These are phyloP conservation scores for Sclerotinia glacialis DNA, from an alignment of 2,329 filamentous ascomycete species.

Conservation along the genomic window DNA sequence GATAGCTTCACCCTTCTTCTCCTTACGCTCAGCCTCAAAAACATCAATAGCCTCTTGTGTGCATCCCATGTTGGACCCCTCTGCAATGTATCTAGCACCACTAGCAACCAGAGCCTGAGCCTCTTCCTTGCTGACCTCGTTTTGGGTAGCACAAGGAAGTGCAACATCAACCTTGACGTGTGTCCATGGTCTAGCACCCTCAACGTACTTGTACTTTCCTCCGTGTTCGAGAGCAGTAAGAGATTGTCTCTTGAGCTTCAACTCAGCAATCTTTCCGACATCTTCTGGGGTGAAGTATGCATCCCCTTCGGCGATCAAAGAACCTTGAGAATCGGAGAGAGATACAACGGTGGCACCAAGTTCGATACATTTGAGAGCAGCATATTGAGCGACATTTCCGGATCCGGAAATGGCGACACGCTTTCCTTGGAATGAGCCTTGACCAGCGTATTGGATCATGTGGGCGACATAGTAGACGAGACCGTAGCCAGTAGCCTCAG, in stretches of 20 bases:
- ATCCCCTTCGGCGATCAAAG: slow-evolving; percentile 70
- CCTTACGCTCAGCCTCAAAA: slow-evolving; percentile 76
- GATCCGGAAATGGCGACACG: slow-evolving; percentile 93
- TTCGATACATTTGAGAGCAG: slow-evolving; percentile 93
- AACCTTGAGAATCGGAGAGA: slow-evolving; percentile 87
- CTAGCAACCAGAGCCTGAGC: slow-evolving; percentile 74
- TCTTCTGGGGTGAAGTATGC: slow-evolving; percentile 75
- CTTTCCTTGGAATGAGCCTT: slow-evolving; percentile 85
- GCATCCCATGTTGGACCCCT: slow-evolving; percentile 99
- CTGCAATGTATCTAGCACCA: slow-evolving; percentile 82
- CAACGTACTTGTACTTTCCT: slow-evolving; percentile 78
- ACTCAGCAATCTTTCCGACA: slow-evolving; percentile 71
- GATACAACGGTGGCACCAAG: slow-evolving; percentile 90
- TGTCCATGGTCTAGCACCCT: slow-evolving; percentile 84
- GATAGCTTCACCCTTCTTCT: slow-evolving; percentile 66
- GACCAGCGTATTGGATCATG: slow-evolving; percentile 90
- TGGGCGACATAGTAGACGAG: slow-evolving; percentile 94
- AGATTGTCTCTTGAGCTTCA: slow-evolving; percentile 85
- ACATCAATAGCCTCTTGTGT: slow-evolving; percentile 91
- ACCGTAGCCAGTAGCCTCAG: slow-evolving; percentile 95
- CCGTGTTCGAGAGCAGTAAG: slow-evolving; percentile 68
- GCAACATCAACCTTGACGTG: slow-evolving; percentile 90
- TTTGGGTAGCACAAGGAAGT: slow-evolving; percentile 92
- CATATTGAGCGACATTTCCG: slow-evolving; percentile 97
- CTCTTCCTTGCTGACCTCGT: slow-evolving; percentile 92